Evolutionary conservation across 2,329 filamentous ascomycete species (phyloP).

Genomic region (Aspergillus persii): DNA sequence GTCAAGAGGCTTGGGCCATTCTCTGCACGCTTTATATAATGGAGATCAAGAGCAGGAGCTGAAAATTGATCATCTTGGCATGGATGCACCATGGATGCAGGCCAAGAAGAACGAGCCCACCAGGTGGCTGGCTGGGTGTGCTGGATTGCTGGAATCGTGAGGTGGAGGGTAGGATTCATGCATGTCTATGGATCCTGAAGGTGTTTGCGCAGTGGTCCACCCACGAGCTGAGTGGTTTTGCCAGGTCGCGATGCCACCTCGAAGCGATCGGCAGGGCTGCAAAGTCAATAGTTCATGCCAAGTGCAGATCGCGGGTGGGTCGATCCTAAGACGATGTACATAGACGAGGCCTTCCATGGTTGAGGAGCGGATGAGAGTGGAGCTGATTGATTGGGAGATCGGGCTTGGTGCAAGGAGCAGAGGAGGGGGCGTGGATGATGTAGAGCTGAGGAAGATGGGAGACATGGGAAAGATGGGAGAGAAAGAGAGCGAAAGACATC

Average conservation of each 20-base stretch:
- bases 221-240: not conserved
- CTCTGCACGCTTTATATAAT: not conserved
- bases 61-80: not conserved
- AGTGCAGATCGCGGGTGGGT: not conserved
- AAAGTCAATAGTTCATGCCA: conserved; percentile 9
- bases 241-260: not conserved
- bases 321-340: not conserved
- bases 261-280: conserved; percentile 6
- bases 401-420: not conserved
- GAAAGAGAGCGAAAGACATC: no score
- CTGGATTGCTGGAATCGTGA: not conserved
- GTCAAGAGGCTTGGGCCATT: no score
- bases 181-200: not conserved
- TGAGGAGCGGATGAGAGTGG: not conserved
- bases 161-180: not conserved
- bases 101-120: not conserved
- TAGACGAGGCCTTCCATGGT: no score
- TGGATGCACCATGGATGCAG: not conserved
- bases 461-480: not conserved
- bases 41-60: not conserved
- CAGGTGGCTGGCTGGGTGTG: not conserved
- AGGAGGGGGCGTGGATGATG: not conserved
- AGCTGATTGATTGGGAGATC: not conserved
- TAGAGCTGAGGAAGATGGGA: not conserved
- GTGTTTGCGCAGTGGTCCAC: not conserved